Evolutionary conservation across 129 eudicot species (phyloP).

Genomic region (Lactuca sativa): DNA sequence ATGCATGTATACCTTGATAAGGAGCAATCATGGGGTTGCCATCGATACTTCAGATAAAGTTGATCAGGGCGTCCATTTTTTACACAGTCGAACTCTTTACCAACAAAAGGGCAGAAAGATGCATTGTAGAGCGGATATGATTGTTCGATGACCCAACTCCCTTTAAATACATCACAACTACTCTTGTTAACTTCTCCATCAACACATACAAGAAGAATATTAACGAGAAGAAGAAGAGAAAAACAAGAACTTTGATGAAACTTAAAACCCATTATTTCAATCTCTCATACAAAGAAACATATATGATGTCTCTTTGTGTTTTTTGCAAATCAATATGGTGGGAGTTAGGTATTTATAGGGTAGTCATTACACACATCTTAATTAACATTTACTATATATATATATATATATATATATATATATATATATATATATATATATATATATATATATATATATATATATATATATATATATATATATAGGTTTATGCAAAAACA

Average conservation of each 20-base stretch:
- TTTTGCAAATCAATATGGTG: conserved; percentile 25
- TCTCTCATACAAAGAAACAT: conserved; percentile 16
- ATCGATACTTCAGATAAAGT: conserved; percentile 64
- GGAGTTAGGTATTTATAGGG: conserved; percentile 37
- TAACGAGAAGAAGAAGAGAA: conserved; percentile 7
- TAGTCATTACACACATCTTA: not conserved
- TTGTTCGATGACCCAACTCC: conserved; percentile 46
- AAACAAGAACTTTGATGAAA: conserved; percentile 13
- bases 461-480: no score
- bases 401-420: no score
- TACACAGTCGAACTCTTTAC: conserved; percentile 57
- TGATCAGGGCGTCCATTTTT: conserved; percentile 63
- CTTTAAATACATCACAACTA: conserved; percentile 25
- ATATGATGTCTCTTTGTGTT: conserved; percentile 26
- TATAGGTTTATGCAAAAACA: no score
- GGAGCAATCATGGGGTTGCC: conserved; percentile 70
- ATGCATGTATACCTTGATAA: conserved; percentile 49
- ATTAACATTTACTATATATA: no score
- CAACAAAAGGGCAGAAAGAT: conserved; percentile 50
- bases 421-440: no score
- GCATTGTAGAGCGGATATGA: conserved; percentile 47
- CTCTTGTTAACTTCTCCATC: conserved; percentile 16
- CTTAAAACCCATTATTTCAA: conserved; percentile 26
- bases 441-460: no score
- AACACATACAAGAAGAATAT: not conserved